These are phyloP conservation scores for Kernera saxatilis DNA, from an alignment of 345 rosid genomes.

Conservation along the genomic window DNA sequence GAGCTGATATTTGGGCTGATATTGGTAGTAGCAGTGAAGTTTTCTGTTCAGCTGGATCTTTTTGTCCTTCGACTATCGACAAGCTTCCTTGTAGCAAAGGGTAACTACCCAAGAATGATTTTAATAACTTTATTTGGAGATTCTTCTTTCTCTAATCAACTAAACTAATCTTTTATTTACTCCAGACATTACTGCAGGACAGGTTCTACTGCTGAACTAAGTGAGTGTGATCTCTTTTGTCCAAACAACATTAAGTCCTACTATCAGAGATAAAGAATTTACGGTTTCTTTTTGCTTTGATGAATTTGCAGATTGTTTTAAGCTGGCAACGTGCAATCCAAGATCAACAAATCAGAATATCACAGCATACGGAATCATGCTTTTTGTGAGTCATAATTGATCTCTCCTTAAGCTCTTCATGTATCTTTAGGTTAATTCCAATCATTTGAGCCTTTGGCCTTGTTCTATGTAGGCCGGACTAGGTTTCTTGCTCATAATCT, in stretches of 20 bases:
- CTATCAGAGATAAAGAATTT: not conserved
- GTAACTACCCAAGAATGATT: constrained; percentile 49
- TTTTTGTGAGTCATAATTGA: constrained; percentile 67
- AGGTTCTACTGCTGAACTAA: constrained; percentile 64
- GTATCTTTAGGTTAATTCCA: not conserved
- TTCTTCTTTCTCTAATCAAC: not conserved
- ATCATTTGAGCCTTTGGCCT: not conserved
- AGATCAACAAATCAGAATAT: constrained; percentile 84
- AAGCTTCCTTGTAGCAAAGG: constrained; percentile 79
- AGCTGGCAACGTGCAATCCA: constrained; percentile 68
- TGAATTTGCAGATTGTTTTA: constrained; percentile 69
- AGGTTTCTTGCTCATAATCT: constrained; percentile 65
- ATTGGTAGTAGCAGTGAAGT: constrained; percentile 65
- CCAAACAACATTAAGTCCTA: not conserved
- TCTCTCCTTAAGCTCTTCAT: not conserved
- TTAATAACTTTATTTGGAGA: constrained; percentile 12
- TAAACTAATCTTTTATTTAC: constrained; percentile 25
- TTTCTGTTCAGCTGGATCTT: constrained; percentile 90
- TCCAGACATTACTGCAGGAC: constrained; percentile 85
- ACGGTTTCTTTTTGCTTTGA: not conserved
- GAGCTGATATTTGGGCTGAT: constrained; percentile 95
- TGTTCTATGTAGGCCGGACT: constrained; percentile 57
- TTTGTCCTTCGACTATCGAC: constrained; percentile 74
- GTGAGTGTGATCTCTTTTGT: constrained; percentile 36
- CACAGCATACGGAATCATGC: constrained; percentile 79